Percentiles rank a stretch among this genome's conserved stretches.
Evolutionary conservation across 108 stramenopile species (phyloP).

Genomic region (Seminavis robusta): DNA sequence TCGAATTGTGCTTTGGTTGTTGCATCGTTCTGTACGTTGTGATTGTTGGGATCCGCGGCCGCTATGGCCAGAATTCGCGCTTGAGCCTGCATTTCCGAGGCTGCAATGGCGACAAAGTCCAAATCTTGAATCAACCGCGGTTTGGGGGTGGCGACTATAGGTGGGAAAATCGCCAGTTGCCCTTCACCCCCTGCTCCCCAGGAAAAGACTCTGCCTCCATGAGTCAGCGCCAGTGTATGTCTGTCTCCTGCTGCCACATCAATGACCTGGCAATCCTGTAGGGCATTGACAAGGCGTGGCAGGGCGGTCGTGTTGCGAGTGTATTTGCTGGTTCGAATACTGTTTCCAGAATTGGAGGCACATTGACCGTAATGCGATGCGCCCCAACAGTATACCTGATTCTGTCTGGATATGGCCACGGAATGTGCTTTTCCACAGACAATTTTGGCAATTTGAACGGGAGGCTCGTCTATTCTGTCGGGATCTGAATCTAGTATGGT

Average conservation of each 20-base stretch:
- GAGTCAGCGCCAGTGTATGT: slow-evolving; percentile 89
- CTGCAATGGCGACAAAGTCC: slow-evolving; percentile 55
- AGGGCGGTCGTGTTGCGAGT: slow-evolving; percentile 36
- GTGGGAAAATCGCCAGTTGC: slow-evolving; percentile 88
- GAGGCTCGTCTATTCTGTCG: not conserved
- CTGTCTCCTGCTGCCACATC: slow-evolving; percentile 86
- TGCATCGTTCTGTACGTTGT: not conserved
- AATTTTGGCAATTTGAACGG: slow-evolving; percentile 51
- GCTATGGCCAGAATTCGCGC: not conserved
- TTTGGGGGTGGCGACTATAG: slow-evolving; percentile 34
- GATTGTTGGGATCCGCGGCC: not conserved
- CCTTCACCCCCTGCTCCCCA: slow-evolving; percentile 94
- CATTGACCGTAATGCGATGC: slow-evolving; percentile 70
- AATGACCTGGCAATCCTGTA: slow-evolving; percentile 57
- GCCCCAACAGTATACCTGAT: slow-evolving; percentile 81
- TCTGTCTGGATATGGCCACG: slow-evolving; percentile 51
- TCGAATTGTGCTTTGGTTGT: slow-evolving; percentile 1
- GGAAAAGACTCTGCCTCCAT: slow-evolving; percentile 80
- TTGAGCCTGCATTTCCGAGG: slow-evolving; percentile 34
- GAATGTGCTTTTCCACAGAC: slow-evolving; percentile 66
- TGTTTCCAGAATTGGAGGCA: slow-evolving; percentile 46
- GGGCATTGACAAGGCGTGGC: slow-evolving; percentile 61
- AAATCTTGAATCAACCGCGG: slow-evolving; percentile 49
- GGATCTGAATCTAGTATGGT: not conserved
- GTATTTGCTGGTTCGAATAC: slow-evolving; percentile 25